Conservation (phyloP, 1,284 basidiomycete species). For the Sutorius eximius region DNA sequence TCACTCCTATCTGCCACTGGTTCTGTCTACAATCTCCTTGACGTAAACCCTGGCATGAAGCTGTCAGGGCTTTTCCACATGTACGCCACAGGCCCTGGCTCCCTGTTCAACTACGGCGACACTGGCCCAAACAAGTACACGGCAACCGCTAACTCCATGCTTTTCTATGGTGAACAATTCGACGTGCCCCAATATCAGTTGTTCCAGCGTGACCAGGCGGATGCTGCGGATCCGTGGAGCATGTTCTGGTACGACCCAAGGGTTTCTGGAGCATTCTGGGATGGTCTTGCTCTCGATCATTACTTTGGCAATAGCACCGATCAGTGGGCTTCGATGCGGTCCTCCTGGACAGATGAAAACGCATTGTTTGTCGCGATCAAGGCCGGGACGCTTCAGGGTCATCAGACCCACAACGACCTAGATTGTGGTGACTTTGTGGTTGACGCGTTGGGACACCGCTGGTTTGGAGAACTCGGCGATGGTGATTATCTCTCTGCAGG, state of each 20-base stretch:
- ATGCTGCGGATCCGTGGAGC: slow-evolving; percentile 88
- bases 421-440: slow-evolving; percentile 94
- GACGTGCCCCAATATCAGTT: slow-evolving; percentile 75
- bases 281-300: slow-evolving; percentile 78
- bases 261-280: slow-evolving; percentile 88
- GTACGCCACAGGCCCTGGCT: slow-evolving; percentile 82
- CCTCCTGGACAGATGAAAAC: slow-evolving; percentile 87
- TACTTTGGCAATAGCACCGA: slow-evolving; percentile 72
- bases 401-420: slow-evolving; percentile 93
- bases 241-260: slow-evolving; percentile 98
- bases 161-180: slow-evolving; percentile 72
- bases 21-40: slow-evolving; percentile 74
- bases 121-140: slow-evolving; percentile 95
- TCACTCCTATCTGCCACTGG: slow-evolving; percentile 86
- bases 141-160: slow-evolving; percentile 74
- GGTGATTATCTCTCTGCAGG: slow-evolving; percentile 74
- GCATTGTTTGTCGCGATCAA: slow-evolving; percentile 89
- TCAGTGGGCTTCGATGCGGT: slow-evolving; percentile 91
- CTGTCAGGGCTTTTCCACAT: slow-evolving; percentile 90
- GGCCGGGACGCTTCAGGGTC: slow-evolving; percentile 72
- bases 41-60: slow-evolving; percentile 68
- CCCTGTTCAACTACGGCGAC: slow-evolving; percentile 91
- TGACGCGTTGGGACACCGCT: slow-evolving; percentile 92
- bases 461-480: slow-evolving; percentile 93
- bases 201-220: slow-evolving; percentile 90